A percentile compares a stretch with the other conserved stretches of the same genome.
These are phyloP conservation scores for Rubia yunnanensis DNA, from an alignment of 257 asterid genomes.

Conservation along the genomic window DNA sequence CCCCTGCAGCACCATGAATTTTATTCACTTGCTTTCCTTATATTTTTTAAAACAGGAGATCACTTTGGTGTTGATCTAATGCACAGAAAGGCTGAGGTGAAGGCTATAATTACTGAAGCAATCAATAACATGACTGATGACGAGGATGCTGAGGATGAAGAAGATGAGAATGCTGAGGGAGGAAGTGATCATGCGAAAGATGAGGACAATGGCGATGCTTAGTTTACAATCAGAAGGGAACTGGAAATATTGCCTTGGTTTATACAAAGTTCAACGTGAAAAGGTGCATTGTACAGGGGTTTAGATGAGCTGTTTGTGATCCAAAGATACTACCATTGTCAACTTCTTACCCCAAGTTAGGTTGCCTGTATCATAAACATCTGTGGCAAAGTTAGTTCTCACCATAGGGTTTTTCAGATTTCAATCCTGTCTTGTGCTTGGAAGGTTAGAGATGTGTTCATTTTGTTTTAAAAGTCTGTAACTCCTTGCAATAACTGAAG, in stretches of 20 bases:
- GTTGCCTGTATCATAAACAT: conserved; percentile 15
- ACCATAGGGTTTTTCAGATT: conserved; percentile 8
- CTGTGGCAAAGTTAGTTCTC: conserved; percentile 1
- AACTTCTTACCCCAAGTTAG: conserved; percentile 7
- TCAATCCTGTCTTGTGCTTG: neutral
- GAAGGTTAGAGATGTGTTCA: conserved; percentile 9
- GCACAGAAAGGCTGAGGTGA: conserved; percentile 71
- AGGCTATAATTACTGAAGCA: conserved; percentile 73
- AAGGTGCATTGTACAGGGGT: conserved; percentile 5
- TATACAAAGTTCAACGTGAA: neutral
- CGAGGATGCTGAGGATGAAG: conserved; percentile 61
- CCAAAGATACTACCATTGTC: neutral
- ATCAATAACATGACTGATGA: conserved; percentile 83
- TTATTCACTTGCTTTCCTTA: neutral
- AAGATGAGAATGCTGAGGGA: conserved; percentile 21
- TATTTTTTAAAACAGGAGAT: conserved; percentile 29
- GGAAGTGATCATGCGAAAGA: conserved; percentile 40
- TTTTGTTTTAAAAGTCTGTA: conserved; percentile 4
- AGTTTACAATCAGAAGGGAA: conserved; percentile 1
- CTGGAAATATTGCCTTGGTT: neutral
- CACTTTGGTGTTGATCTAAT: conserved; percentile 57
- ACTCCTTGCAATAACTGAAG: neutral
- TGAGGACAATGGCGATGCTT: conserved; percentile 23
- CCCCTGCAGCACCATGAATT: neutral
- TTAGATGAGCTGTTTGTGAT: neutral